Conservation (phyloP, 352 stramenopile genomes). For the Globisporangium ultimum region DNA sequence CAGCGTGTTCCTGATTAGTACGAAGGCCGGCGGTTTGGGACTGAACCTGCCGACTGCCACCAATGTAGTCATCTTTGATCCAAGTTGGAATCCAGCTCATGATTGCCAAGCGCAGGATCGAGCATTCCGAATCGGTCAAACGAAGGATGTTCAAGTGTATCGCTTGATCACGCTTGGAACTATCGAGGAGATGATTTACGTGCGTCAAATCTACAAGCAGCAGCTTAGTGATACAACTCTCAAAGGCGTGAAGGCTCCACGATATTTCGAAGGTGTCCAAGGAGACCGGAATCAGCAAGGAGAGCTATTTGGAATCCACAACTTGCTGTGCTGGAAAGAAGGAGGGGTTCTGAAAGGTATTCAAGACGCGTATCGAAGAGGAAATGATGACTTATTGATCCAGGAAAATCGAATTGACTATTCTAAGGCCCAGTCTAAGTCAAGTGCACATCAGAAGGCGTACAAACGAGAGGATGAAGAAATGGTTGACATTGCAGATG, state of each 20-base stretch:
- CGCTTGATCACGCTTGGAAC: conserved; percentile 78
- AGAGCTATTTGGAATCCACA: conserved; percentile 75
- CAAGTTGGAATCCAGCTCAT: conserved; percentile 85
- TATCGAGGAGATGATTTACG: conserved; percentile 90
- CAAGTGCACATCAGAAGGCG: neutral
- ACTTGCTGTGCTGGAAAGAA: conserved; percentile 74
- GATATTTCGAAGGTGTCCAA: conserved; percentile 83
- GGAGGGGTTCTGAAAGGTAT: conserved; percentile 72
- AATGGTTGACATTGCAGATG: conserved; percentile 18
- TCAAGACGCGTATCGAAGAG: conserved; percentile 61
- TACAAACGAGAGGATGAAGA: conserved; percentile 14
- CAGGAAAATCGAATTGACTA: conserved; percentile 60
- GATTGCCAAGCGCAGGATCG: conserved; percentile 83
- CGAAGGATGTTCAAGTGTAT: conserved; percentile 83
- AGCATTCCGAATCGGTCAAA: conserved; percentile 85
- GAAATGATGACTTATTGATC: conserved; percentile 49
- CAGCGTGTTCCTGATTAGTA: conserved; percentile 79
- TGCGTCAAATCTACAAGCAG: conserved; percentile 86
- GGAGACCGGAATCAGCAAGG: conserved; percentile 67
- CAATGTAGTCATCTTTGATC: conserved; percentile 87
- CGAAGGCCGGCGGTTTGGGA: conserved; percentile 65
- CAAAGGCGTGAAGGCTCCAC: conserved; percentile 56
- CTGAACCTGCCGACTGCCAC: conserved; percentile 77
- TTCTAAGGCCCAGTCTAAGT: conserved; percentile 9
- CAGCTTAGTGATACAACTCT: conserved; percentile 80